Percentiles rank a stretch among this genome's conserved stretches.
Conservation (phyloP, 2,329 filamentous ascomycete genomes). For the Magnaporthiopsis incrustans region DNA sequence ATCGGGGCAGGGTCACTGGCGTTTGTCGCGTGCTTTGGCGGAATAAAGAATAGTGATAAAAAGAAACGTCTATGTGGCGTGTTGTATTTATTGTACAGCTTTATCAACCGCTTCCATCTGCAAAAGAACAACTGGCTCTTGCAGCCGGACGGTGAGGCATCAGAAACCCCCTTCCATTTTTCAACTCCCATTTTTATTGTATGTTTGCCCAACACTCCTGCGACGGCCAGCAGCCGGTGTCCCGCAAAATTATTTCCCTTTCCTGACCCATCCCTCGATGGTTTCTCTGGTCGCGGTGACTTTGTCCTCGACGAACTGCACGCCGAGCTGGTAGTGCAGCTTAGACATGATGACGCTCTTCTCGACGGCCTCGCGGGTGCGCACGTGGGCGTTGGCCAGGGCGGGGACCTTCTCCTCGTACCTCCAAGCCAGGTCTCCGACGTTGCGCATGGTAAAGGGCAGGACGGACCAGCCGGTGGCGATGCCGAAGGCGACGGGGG, state of each 20-base stretch:
- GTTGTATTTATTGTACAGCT: not conserved
- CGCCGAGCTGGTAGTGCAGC: conserved; percentile 63
- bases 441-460: conserved; percentile 84
- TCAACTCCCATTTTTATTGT: not conserved
- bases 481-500: conserved; percentile 73
- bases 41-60: not conserved
- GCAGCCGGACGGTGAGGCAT: not conserved
- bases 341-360: conserved; percentile 66
- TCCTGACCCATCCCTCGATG: conserved; percentile 84
- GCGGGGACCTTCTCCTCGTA: conserved; percentile 87
- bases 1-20: not conserved
- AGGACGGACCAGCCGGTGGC: conserved; percentile 77
- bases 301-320: conserved; percentile 71
- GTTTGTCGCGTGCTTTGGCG: not conserved
- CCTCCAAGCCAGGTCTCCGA: conserved; percentile 77
- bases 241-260: conserved; percentile 58
- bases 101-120: not conserved
- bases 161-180: conserved; percentile 2
- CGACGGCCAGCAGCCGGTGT: not conserved
- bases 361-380: conserved; percentile 59
- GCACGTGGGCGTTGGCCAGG: conserved; percentile 72
- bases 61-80: conserved; percentile 5
- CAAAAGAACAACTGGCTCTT: not conserved
- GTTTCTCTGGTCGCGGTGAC: conserved; percentile 67
- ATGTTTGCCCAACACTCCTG: not conserved